phyloP scores from a whole-genome alignment of 2,329 filamentous ascomycete species.

The Elsinoe ampelina region DNA sequence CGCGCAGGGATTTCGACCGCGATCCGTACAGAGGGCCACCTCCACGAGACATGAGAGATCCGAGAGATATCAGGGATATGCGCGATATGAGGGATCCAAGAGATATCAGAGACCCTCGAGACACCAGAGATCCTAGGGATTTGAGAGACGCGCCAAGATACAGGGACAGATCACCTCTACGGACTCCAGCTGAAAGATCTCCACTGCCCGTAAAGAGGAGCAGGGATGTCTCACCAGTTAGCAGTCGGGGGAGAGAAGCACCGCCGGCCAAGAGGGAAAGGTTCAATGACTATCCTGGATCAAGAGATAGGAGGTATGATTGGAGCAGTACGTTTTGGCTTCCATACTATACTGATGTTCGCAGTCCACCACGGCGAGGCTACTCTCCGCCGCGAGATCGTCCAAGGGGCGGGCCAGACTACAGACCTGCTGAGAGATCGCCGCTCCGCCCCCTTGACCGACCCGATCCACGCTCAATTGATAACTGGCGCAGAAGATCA shows the following conservation, averaged over 20 bases:
- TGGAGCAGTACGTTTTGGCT: background rate
- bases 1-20: constrained; percentile 27
- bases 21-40: constrained; percentile 30
- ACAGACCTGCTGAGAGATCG: constrained; percentile 45
- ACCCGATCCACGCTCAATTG: constrained; percentile 38
- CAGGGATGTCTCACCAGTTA: constrained; percentile 38
- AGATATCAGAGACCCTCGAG: constrained; percentile 18
- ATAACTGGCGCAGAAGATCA: constrained; percentile 46
- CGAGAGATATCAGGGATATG: background rate
- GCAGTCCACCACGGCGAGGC: constrained; percentile 29
- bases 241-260: constrained; percentile 38
- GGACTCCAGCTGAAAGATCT: constrained; percentile 34
- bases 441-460: constrained; percentile 44
- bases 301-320: constrained; percentile 16
- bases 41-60: constrained; percentile 21
- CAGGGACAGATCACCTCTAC: constrained; percentile 30
- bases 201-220: constrained; percentile 35
- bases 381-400: constrained; percentile 35
- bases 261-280: constrained; percentile 34
- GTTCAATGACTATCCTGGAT: constrained; percentile 38
- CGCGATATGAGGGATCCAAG: background rate
- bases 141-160: constrained; percentile 24
- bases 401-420: constrained; percentile 26
- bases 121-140: constrained; percentile 1
- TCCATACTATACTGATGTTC: constrained; percentile 3